A percentile compares a stretch with the other conserved stretches of the same genome.
Conservation (phyloP, 2,329 filamentous ascomycete genomes). For the Diaporthe amygdali region DNA sequence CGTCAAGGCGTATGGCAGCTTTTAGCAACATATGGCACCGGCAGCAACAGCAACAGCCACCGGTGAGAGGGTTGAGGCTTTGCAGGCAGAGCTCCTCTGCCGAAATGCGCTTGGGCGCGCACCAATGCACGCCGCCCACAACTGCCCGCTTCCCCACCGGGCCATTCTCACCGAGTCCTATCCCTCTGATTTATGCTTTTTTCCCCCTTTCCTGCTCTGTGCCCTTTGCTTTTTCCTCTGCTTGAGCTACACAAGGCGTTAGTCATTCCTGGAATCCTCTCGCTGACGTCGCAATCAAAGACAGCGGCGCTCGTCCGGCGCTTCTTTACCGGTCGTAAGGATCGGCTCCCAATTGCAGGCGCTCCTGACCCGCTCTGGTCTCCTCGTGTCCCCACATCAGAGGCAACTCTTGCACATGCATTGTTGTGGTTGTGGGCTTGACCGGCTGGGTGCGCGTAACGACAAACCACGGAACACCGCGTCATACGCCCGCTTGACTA, state of each 20-base stretch:
- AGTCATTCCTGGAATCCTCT: slow-evolving; percentile 13
- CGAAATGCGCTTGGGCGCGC: slow-evolving; percentile 17
- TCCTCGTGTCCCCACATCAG: slow-evolving; percentile 19
- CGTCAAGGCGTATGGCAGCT: slow-evolving; percentile 1
- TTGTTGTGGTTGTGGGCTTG: neutral
- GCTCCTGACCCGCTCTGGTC: slow-evolving; percentile 13
- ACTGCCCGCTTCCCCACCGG: slow-evolving; percentile 16
- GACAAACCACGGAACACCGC: slow-evolving; percentile 5
- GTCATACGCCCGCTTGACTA: slow-evolving; percentile 11
- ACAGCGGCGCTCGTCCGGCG: slow-evolving; percentile 17
- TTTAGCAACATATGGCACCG: neutral
- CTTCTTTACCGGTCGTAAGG: slow-evolving; percentile 20
- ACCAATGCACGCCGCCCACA: slow-evolving; percentile 22
- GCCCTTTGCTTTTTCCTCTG: neutral
- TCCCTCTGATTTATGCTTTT: slow-evolving; percentile 9
- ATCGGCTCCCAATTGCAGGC: slow-evolving; percentile 13
- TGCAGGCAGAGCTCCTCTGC: slow-evolving; percentile 16
- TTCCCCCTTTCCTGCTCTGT: neutral
- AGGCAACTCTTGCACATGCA: slow-evolving; percentile 9
- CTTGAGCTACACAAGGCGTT: slow-evolving; percentile 6
- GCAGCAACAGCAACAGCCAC: neutral
- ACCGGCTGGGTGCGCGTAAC: slow-evolving; percentile 8
- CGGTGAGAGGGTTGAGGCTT: slow-evolving; percentile 17
- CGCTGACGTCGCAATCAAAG: slow-evolving; percentile 23
- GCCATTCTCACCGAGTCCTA: slow-evolving; percentile 21